Conservation (phyloP, 176 grass and related monocot genomes). For the Avena atlantica region DNA sequence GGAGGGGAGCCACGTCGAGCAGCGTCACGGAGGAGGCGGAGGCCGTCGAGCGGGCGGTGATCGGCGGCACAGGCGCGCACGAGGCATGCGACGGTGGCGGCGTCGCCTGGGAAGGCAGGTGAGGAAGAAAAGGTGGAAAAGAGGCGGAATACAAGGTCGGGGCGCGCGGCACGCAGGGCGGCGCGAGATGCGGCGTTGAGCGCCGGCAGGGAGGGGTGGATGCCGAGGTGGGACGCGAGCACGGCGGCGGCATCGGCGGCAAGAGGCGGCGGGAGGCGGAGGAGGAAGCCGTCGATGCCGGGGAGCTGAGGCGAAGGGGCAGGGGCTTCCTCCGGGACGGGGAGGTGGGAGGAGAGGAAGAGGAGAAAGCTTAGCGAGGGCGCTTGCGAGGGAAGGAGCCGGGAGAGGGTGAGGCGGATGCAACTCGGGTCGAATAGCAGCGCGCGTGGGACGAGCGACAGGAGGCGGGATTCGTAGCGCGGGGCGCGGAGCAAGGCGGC, state of each 20-base stretch:
- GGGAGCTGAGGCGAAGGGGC: conserved; percentile 14
- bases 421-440: conserved; percentile 66
- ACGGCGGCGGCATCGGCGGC: conserved; percentile 42
- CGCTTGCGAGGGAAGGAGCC: conserved; percentile 38
- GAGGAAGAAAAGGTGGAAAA: conserved; percentile 54
- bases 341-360: conserved; percentile 55
- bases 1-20: conserved; percentile 52
- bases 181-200: conserved; percentile 44
- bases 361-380: conserved; percentile 62
- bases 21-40: conserved; percentile 63
- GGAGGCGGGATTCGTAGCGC: conserved; percentile 44
- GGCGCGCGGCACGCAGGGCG: conserved; percentile 47
- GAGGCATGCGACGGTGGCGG: conserved; percentile 51
- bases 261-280: conserved; percentile 35
- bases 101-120: conserved; percentile 44
- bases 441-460: conserved; percentile 45
- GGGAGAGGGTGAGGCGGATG: conserved; percentile 53
- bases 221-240: conserved; percentile 45
- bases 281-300: conserved; percentile 48
- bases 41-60: conserved; percentile 60
- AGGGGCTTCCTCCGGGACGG: conserved; percentile 29
- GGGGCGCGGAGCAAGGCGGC: conserved; percentile 39
- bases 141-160: conserved; percentile 69
- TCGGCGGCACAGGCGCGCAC: conserved; percentile 59
- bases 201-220: conserved; percentile 49